phyloP scores from a whole-genome alignment of 2,329 filamentous ascomycete genomes.

The Exophiala dermatitidis region DNA sequence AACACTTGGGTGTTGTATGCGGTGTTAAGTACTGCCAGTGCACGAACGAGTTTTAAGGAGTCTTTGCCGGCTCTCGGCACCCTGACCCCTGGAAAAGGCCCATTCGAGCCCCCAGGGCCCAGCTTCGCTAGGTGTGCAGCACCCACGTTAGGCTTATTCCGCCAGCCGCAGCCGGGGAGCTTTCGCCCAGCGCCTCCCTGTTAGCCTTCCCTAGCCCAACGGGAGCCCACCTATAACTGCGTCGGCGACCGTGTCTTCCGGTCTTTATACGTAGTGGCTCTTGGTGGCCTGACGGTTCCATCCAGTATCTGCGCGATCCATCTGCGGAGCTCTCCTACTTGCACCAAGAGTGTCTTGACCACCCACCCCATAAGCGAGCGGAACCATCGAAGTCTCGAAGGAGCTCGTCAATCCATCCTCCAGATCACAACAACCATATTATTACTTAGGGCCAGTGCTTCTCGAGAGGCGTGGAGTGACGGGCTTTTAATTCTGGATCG shows the following conservation, averaged over 20 bases:
- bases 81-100: too few species aligned
- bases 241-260: neutral
- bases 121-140: too few species aligned
- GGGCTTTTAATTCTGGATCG: neutral
- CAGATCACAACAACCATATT: neutral
- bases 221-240: neutral
- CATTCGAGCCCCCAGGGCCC: too few species aligned
- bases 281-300: slow-evolving; percentile 2
- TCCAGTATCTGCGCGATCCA: neutral
- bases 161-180: too few species aligned
- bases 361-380: slow-evolving; percentile 1
- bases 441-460: neutral
- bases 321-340: neutral
- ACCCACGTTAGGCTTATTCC: too few species aligned
- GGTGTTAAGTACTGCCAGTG: too few species aligned
- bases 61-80: too few species aligned
- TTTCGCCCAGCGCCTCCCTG: too few species aligned
- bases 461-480: slow-evolving; percentile 11
- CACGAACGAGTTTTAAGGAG: too few species aligned
- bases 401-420: neutral
- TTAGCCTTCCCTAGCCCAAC: too few species aligned
- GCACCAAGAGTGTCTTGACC: neutral
- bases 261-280: neutral
- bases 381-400: slow-evolving; percentile 2
- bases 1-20: too few species aligned